These are phyloP conservation scores for Irpex sp. DNA, from an alignment of 1,284 basidiomycete species.

Conservation along the genomic window DNA sequence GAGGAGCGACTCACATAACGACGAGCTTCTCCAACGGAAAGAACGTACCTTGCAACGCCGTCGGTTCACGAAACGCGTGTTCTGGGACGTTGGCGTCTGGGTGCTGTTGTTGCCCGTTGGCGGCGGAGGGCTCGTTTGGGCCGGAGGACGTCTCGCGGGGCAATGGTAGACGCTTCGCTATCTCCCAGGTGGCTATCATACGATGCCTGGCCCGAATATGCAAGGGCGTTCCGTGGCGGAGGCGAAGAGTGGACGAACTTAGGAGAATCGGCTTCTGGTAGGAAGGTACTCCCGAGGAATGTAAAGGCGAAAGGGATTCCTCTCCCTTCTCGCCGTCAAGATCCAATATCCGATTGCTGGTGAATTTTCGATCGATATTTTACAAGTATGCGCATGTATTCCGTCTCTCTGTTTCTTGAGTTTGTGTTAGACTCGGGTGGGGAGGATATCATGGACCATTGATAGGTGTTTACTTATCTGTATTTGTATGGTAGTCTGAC, in stretches of 20 bases:
- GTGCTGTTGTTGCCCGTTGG: constrained; percentile 51
- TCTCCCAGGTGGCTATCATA: not conserved
- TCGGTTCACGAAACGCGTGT: constrained; percentile 56
- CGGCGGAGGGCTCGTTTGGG: constrained; percentile 50
- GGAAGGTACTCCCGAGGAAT: not conserved
- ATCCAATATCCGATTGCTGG: not conserved
- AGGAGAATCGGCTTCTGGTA: not conserved
- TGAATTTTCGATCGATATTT: not conserved
- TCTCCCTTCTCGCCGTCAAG: not conserved
- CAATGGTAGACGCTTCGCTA: constrained; percentile 33
- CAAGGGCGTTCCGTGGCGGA: no score
- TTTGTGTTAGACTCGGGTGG: not conserved
- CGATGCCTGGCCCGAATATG: no score
- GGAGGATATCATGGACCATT: not conserved
- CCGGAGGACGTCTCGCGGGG: constrained; percentile 40
- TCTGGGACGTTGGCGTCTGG: constrained; percentile 76
- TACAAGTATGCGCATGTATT: not conserved
- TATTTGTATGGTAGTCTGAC: not conserved
- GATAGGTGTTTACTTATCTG: not conserved
- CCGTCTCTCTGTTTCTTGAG: not conserved
- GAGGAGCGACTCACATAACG: constrained; percentile 32
- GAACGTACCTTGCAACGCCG: constrained; percentile 66
- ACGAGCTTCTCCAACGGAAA: constrained; percentile 71
- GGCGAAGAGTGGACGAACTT: not conserved
- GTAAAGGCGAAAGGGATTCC: not conserved